Conservation (phyloP, 768 basidiomycete genomes). For the Kwoniella heveanensis region DNA sequence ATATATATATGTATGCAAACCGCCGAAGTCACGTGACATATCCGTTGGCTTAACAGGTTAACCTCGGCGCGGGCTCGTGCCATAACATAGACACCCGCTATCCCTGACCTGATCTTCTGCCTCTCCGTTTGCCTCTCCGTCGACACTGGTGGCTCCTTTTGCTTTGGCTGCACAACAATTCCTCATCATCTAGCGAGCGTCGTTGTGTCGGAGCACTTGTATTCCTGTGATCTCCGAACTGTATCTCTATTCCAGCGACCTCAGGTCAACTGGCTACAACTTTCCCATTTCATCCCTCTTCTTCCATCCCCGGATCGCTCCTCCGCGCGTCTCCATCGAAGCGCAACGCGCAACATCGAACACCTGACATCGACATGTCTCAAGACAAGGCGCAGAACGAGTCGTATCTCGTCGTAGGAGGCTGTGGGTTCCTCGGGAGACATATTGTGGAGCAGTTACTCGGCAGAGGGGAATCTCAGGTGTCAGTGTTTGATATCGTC, state of each 20-base stretch:
- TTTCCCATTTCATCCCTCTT: too few relatives aligned
- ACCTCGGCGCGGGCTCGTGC: neutral
- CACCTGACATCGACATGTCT: neutral
- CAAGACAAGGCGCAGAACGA: constrained; percentile 56
- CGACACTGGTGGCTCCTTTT: too few relatives aligned
- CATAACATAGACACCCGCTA: neutral
- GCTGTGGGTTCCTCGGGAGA: constrained; percentile 67
- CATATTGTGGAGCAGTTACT: constrained; percentile 85
- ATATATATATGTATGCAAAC: neutral
- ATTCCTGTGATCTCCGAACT: too few relatives aligned
- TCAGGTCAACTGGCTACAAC: too few relatives aligned
- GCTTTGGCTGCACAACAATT: too few relatives aligned
- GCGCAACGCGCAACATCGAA: too few relatives aligned
- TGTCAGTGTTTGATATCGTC: constrained; percentile 87
- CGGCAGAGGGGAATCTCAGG: constrained; percentile 70
- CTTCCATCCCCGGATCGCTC: too few relatives aligned
- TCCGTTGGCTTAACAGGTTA: neutral
- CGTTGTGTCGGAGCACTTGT: too few relatives aligned
- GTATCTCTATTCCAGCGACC: too few relatives aligned
- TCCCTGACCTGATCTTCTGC: neutral
- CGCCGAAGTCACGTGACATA: neutral
- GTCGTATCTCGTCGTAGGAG: constrained; percentile 87
- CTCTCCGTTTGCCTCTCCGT: too few relatives aligned
- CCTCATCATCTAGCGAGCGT: too few relatives aligned
- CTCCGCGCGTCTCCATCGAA: too few relatives aligned